A percentile compares a stretch with the other conserved stretches of the same genome.
Conservation (phyloP, 2,329 filamentous ascomycete species). For the Sporothrix pallida region DNA sequence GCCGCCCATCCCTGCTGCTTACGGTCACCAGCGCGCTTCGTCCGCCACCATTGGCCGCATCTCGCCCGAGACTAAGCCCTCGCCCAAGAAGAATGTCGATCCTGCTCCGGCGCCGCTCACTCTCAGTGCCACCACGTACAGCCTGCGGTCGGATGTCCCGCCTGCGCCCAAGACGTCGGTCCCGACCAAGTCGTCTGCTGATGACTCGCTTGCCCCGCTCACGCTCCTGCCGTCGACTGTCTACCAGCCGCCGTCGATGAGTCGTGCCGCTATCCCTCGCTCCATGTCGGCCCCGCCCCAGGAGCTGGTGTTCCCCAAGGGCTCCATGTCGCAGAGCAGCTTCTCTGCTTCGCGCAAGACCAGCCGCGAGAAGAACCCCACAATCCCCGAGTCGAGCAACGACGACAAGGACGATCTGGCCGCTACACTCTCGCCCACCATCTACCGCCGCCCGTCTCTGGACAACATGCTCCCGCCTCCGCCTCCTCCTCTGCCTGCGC, state of each 20-base stretch:
- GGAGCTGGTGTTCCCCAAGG: constrained; percentile 46
- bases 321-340: constrained; percentile 11
- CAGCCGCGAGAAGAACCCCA: constrained; percentile 29
- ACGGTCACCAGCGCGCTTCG: constrained; percentile 49
- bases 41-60: constrained; percentile 43
- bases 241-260: constrained; percentile 59
- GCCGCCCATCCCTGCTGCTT: constrained; percentile 58
- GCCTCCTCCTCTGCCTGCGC: constrained; percentile 61
- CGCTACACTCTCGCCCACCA: neutral
- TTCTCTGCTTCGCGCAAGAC: constrained; percentile 1
- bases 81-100: constrained; percentile 42
- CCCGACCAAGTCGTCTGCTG: constrained; percentile 22
- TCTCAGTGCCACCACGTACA: constrained; percentile 36
- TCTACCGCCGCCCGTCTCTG: constrained; percentile 54
- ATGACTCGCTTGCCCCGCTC: constrained; percentile 39
- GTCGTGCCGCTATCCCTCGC: constrained; percentile 55
- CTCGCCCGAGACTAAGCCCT: constrained; percentile 39
- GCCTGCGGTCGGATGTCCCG: constrained; percentile 38
- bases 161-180: constrained; percentile 30
- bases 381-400: constrained; percentile 23
- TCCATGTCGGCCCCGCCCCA: constrained; percentile 67
- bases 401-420: neutral
- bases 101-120: constrained; percentile 30
- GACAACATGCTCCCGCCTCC: constrained; percentile 58
- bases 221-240: constrained; percentile 64